Conservation (phyloP, 768 basidiomycete species). For the Krasilnikovozyma curviuscula region DNA sequence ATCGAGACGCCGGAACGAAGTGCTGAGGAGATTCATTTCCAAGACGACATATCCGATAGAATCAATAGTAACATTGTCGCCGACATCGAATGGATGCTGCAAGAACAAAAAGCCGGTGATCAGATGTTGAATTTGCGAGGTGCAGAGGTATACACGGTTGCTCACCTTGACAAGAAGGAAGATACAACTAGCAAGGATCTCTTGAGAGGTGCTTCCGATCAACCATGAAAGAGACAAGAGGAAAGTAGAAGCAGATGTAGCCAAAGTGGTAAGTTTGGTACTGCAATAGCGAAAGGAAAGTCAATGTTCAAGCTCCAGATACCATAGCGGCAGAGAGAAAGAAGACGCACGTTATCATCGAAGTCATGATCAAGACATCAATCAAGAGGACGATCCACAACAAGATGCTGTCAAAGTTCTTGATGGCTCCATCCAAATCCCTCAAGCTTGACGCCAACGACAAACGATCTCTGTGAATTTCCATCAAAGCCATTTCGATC, state of each 20-base stretch:
- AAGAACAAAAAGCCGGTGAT: constrained; percentile 9
- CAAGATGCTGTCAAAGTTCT: constrained; percentile 52
- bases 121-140: constrained; percentile 1
- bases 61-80: constrained; percentile 36
- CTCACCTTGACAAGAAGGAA: constrained; percentile 71
- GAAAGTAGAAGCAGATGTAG: constrained; percentile 55
- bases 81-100: constrained; percentile 34
- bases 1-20: constrained; percentile 20
- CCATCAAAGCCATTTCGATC: constrained; percentile 59
- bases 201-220: constrained; percentile 56
- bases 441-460: constrained; percentile 71
- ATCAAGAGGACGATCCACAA: constrained; percentile 55
- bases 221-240: constrained; percentile 57
- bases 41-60: constrained; percentile 53
- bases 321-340: constrained; percentile 6
- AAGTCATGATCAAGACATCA: constrained; percentile 60
- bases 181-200: constrained; percentile 67
- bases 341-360: constrained; percentile 41
- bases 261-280: constrained; percentile 49
- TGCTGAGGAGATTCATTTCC: constrained; percentile 67
- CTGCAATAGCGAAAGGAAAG: constrained; percentile 24
- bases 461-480: constrained; percentile 66
- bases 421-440: constrained; percentile 75
- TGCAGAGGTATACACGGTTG: too few relatives aligned
- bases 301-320: constrained; percentile 3